Evolutionary conservation across 1,284 basidiomycete species (phyloP), one percentile per base, ranked within the genome.

Genomic region (Tilletiopsis washingtonensis): DNA sequence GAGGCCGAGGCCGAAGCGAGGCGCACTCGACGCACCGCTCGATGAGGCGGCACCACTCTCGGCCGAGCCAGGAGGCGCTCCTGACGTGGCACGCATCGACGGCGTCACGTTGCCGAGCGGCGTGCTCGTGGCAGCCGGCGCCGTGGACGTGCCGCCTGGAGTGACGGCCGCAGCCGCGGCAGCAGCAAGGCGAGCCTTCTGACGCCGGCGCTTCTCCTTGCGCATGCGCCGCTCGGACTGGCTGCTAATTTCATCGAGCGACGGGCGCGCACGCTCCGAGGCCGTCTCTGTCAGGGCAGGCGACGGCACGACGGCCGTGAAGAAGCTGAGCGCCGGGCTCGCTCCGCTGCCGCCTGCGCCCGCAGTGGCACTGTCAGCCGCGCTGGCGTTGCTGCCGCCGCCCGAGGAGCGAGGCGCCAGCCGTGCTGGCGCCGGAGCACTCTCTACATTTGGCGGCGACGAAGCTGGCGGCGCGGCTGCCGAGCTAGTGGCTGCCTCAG

Each of bases 301-400:
- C 17, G 14, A 25, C 12, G 34, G 43, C 3, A 54, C 40, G 25
- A 51, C 48, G 4, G 48, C 47, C 4, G 52, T 54, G 43, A 51
- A 54, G 19, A 51, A 54, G 26, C 41, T 39, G 5, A 54, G 42
- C 12, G 24, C 25, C 2, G 48, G 48, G 9, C 32, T 40, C 9
- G 29, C 29, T 9, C 29, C 9, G 29, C 9, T 9, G n/a, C 9
- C 29, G 29, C 29, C 29, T n/a, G 9, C 29, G 9, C 9, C 29
- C 9, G 29, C n/a, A 9, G 24, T 43, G 7, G 6, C 42, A 7
- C 14, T 11, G 9, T 34, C 29, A 9, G 29, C 29, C 9, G 29
- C n/a, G 9, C 6, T 43, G 7, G 6, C 42, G 7, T 34, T 11
- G 21, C 26, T 34, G 12, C 26, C 14, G 20, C 43, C 17, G 15